Evolutionary conservation across 345 rosid species (phyloP).

Genomic region (Rhodamnia rubescens): DNA sequence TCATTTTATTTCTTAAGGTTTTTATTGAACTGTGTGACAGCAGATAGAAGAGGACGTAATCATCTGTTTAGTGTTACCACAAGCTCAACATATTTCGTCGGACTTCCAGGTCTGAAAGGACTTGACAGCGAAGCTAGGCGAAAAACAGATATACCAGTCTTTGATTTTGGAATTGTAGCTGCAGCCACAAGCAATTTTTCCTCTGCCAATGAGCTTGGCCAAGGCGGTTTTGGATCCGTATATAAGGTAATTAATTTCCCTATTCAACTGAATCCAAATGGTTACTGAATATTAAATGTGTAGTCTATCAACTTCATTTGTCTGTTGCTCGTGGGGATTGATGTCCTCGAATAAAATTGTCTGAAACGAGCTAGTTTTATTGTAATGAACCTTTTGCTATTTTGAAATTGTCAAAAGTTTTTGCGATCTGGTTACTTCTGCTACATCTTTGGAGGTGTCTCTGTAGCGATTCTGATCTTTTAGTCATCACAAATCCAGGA

Average conservation of each 20-base stretch:
- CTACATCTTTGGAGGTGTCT: no score
- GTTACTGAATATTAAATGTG: neutral
- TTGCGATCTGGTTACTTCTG: no score
- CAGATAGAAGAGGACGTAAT: neutral
- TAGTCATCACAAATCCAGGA: no score
- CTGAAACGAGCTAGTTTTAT: no score
- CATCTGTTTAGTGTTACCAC: neutral
- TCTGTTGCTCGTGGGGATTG: no score
- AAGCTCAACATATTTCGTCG: neutral
- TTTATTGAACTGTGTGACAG: neutral
- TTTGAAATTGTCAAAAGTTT: no score
- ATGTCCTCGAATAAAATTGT: no score
- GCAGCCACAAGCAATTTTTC: constrained; percentile 16
- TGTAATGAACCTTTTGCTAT: no score
- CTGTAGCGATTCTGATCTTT: no score
- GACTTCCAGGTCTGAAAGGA: neutral
- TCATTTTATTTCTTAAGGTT: neutral
- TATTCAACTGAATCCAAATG: neutral
- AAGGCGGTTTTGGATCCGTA: constrained; percentile 17
- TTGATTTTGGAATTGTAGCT: neutral
- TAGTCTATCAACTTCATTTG: neutral
- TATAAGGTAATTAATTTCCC: constrained; percentile 7
- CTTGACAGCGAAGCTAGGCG: neutral
- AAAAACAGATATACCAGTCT: neutral
- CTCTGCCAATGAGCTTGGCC: constrained; percentile 6